Percentiles rank a stretch among this genome's conserved stretches.
These are phyloP conservation scores for Entomortierella parvispora DNA, from an alignment of 192 early-diverging fungal species.

Conservation along the genomic window DNA sequence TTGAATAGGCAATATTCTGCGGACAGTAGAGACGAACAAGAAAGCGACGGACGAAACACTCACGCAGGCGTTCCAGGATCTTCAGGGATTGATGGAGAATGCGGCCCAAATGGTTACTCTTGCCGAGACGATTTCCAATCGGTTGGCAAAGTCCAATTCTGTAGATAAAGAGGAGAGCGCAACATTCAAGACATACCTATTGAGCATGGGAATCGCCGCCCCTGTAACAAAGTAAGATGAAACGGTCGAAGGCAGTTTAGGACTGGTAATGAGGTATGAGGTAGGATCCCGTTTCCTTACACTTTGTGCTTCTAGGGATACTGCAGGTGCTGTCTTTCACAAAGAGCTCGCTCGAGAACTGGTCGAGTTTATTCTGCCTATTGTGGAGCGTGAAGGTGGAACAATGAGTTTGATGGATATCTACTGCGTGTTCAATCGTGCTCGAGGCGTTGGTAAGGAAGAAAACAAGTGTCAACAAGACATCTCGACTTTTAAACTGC, in stretches of 20 bases:
- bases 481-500: too few relatives aligned
- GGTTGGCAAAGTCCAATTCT: slow-evolving; percentile 41
- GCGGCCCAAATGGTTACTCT: slow-evolving; percentile 86
- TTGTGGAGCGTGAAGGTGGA: slow-evolving; percentile 71
- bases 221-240: slow-evolving; percentile 85
- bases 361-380: slow-evolving; percentile 79
- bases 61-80: slow-evolving; percentile 86
- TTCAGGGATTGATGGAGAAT: slow-evolving; percentile 88
- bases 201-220: slow-evolving; percentile 90
- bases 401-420: slow-evolving; percentile 89
- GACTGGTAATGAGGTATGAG: too few relatives aligned
- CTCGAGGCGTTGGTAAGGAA: slow-evolving; percentile 81
- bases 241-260: background rate
- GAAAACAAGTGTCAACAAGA: background rate
- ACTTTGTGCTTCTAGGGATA: slow-evolving; percentile 63
- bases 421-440: slow-evolving; percentile 96
- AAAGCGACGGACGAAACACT: slow-evolving; percentile 76
- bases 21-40: slow-evolving; percentile 70
- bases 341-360: slow-evolving; percentile 89
- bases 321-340: slow-evolving; percentile 88
- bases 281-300: too few relatives aligned
- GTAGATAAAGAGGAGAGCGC: slow-evolving; percentile 66
- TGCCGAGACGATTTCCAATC: slow-evolving; percentile 23
- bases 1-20: slow-evolving; percentile 69
- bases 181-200: slow-evolving; percentile 73